Conservation (phyloP, 1,139 yeast genomes). For the Kodamaea fungicola region DNA sequence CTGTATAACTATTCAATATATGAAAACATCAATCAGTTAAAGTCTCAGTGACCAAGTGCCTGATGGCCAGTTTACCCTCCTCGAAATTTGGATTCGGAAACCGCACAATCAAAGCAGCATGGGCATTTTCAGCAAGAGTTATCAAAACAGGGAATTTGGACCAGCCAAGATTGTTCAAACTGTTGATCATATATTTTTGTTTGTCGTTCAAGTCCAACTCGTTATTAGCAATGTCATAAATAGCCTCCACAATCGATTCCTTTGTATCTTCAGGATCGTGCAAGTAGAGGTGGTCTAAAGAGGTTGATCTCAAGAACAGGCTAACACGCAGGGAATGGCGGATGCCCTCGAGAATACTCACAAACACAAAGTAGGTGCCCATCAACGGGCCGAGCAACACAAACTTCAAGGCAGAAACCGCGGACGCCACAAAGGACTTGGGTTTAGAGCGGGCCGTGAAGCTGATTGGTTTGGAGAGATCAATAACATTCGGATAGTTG, state of each 20-base stretch:
- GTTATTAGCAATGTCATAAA: slow-evolving; percentile 49
- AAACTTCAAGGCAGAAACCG: slow-evolving; percentile 1
- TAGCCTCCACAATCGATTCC: slow-evolving; percentile 47
- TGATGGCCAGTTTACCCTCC: slow-evolving; percentile 68
- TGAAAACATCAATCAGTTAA: slow-evolving; percentile 1
- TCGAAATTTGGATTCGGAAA: slow-evolving; percentile 48
- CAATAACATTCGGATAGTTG: slow-evolving; percentile 54
- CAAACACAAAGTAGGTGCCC: slow-evolving; percentile 44
- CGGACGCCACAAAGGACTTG: neutral
- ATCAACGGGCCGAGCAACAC: slow-evolving; percentile 51
- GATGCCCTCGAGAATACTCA: slow-evolving; percentile 40
- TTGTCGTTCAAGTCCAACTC: slow-evolving; percentile 30
- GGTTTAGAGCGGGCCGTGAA: slow-evolving; percentile 3
- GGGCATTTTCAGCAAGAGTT: slow-evolving; percentile 62
- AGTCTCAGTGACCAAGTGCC: slow-evolving; percentile 51
- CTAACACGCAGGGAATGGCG: slow-evolving; percentile 31
- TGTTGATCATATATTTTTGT: slow-evolving; percentile 53
- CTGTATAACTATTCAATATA: no score
- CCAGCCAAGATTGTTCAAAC: slow-evolving; percentile 63
- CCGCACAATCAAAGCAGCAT: slow-evolving; percentile 79
- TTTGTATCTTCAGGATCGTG: slow-evolving; percentile 10
- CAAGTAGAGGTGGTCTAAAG: slow-evolving; percentile 29
- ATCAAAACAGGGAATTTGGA: slow-evolving; percentile 68
- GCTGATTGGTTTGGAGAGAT: slow-evolving; percentile 34
- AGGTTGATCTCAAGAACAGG: slow-evolving; percentile 26